Evolutionary conservation across 768 basidiomycete genomes (phyloP), one percentile per base, ranked within the genome.

Genomic region (Lentinus brumalis): DNA sequence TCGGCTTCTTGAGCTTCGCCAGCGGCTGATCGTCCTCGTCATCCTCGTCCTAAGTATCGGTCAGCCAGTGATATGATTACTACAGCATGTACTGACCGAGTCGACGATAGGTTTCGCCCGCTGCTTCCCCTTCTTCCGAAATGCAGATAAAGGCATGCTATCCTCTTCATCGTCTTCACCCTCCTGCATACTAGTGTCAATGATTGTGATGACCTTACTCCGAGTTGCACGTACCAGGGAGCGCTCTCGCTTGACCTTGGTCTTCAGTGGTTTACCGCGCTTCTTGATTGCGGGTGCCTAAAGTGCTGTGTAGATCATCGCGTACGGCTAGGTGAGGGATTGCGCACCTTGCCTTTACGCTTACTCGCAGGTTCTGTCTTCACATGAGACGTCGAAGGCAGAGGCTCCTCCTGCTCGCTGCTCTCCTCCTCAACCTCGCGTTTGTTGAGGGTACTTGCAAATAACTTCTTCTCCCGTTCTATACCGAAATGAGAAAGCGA

Each of bases 391-490:
- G 21, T 21, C 5, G 61, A 57, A 4, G 56, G 32, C 57, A 52
- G 9, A 40, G 52, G 32, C 35, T 61, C 41, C 44, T 63, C 59
- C n/a, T 65, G 53, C 26, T 62, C 59, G 1, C 47, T 40, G 38
- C 4, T 38, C 35, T 67, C 57, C 35, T 61, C 54, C 38, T 63
- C 52, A 5, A 15, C 52, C 31, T 63, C 52, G 3, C 10, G 52
- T 8, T 54, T 39, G 2, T 39, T 52, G 50, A 75, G 74, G 12
- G 67, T 74, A 53, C 67, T 56, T 7, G 64, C 60, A 52, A 78
- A 81, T 53, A 66, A 74, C 26, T 66, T 61, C 65, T 78, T 81
- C 66, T 81, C 81, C 42, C 70, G 71, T 31, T 69, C 80, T 81
- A 55, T 40, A 53, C 5, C 26, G 21, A 41, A 7, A 41, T 18